Evolutionary conservation across 1,284 basidiomycete species (phyloP).

Genomic region (Rhizopogon parksii): DNA sequence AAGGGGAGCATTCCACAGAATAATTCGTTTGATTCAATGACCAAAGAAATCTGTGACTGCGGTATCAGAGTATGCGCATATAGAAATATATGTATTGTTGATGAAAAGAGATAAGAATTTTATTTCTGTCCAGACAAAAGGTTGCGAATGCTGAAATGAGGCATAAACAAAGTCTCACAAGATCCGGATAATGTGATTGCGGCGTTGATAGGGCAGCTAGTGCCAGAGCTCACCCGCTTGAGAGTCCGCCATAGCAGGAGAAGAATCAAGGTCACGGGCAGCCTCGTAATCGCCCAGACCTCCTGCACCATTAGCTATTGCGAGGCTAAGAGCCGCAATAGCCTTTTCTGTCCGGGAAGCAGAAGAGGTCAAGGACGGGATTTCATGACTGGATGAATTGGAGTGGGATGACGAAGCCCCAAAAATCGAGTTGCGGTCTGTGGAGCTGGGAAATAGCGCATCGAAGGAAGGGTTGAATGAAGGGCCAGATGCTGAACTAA

Average conservation of each 20-base stretch:
- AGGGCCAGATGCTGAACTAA: conserved; percentile 18
- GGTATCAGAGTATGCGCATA: conserved; percentile 17
- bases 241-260: conserved; percentile 32
- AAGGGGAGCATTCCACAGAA: conserved; percentile 14
- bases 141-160: conserved; percentile 18
- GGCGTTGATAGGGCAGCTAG: conserved; percentile 23
- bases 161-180: conserved; percentile 18
- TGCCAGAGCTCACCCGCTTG: conserved; percentile 63
- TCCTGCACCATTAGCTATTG: conserved; percentile 64
- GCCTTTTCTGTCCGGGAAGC: conserved; percentile 49
- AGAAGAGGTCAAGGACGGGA: conserved; percentile 13
- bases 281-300: conserved; percentile 57
- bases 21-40: conserved; percentile 14
- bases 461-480: conserved; percentile 31
- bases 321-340: conserved; percentile 55
- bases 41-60: conserved; percentile 7
- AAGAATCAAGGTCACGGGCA: conserved; percentile 37
- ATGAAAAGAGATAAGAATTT: conserved; percentile 4
- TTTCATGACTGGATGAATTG: conserved; percentile 6
- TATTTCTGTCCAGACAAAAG: conserved; percentile 7
- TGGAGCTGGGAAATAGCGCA: conserved; percentile 20
- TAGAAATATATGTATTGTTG: background rate
- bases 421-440: conserved; percentile 7
- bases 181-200: background rate
- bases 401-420: conserved; percentile 13